These are phyloP conservation scores for Albophoma yamanashiensis DNA, from an alignment of 2,329 filamentous ascomycete species.

Conservation along the genomic window DNA sequence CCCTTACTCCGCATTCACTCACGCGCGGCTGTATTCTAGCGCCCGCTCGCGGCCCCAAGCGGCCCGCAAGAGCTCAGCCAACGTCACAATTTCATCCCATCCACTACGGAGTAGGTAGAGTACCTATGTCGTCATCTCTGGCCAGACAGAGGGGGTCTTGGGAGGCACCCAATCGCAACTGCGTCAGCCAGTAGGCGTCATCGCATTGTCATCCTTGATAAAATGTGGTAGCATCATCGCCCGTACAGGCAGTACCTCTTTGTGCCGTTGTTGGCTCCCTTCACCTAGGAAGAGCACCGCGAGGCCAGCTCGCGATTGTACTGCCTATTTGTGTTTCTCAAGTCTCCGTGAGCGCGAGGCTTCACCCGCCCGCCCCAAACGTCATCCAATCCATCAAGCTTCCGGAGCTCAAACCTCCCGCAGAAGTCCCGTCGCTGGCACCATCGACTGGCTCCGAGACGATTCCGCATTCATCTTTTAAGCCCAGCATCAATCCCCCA, in stretches of 20 bases:
- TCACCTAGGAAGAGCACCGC: background rate
- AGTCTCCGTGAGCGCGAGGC: background rate
- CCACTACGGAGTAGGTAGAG: too few species aligned
- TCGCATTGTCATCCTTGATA: constrained; percentile 8
- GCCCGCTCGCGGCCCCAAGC: background rate
- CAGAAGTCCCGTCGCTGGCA: too few species aligned
- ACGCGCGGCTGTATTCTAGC: background rate
- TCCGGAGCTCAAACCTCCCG: background rate
- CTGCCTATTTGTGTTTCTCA: background rate
- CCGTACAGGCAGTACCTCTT: background rate
- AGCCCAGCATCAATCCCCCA: too few species aligned
- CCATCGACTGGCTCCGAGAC: too few species aligned
- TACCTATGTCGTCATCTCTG: background rate
- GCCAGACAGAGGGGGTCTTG: background rate
- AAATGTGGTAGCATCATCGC: background rate
- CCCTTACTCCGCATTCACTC: too few species aligned
- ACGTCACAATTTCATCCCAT: too few species aligned
- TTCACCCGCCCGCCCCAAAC: background rate
- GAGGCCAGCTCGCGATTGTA: background rate
- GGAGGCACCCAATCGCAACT: too few species aligned
- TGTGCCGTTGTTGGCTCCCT: background rate
- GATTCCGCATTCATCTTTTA: background rate
- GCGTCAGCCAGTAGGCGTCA: constrained; percentile 8
- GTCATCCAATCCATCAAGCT: background rate
- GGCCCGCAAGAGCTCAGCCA: background rate